Evolutionary conservation across 2,329 filamentous ascomycete species (phyloP).

Genomic region (Pestalotiopsis sp.): DNA sequence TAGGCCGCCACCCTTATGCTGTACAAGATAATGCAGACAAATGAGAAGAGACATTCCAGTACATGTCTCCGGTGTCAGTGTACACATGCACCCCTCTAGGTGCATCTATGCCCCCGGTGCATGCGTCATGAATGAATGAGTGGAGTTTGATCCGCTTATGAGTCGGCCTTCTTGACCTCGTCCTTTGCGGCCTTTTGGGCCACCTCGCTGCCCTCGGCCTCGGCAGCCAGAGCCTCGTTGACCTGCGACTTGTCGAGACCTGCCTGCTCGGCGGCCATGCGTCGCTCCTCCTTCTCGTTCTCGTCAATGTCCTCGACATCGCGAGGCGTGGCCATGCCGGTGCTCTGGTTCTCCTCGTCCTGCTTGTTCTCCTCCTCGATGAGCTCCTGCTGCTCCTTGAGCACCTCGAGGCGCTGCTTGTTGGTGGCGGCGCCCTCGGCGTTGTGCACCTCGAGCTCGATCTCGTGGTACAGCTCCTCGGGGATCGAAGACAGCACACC

Average conservation of each 20-base stretch:
- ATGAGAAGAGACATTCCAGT: slow-evolving; percentile 24
- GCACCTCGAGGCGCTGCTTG: slow-evolving; percentile 96
- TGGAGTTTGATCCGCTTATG: slow-evolving; percentile 17
- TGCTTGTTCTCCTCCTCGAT: slow-evolving; percentile 98
- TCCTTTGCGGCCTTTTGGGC: slow-evolving; percentile 32
- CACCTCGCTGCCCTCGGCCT: slow-evolving; percentile 47
- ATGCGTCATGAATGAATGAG: neutral
- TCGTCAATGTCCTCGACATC: slow-evolving; percentile 95
- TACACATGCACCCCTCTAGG: slow-evolving; percentile 14
- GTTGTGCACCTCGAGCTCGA: slow-evolving; percentile 96
- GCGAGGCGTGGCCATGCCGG: slow-evolving; percentile 74
- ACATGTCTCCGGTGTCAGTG: neutral
- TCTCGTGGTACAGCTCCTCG: slow-evolving; percentile 98
- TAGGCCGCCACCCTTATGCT: slow-evolving; percentile 6
- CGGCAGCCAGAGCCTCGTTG: slow-evolving; percentile 57
- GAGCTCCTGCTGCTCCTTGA: slow-evolving; percentile 97
- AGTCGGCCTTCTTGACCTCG: slow-evolving; percentile 22
- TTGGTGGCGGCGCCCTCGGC: slow-evolving; percentile 97
- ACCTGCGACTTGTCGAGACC: slow-evolving; percentile 51
- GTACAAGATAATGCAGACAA: slow-evolving; percentile 25
- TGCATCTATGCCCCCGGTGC: slow-evolving; percentile 9
- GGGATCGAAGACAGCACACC: slow-evolving; percentile 93
- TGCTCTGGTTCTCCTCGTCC: slow-evolving; percentile 77
- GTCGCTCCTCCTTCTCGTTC: slow-evolving; percentile 82
- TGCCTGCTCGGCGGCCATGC: slow-evolving; percentile 49